Percentiles rank a stretch among this genome's conserved stretches.
phyloP scores from a whole-genome alignment of 2,329 filamentous ascomycete species.

The Aspergillus nomiae region DNA sequence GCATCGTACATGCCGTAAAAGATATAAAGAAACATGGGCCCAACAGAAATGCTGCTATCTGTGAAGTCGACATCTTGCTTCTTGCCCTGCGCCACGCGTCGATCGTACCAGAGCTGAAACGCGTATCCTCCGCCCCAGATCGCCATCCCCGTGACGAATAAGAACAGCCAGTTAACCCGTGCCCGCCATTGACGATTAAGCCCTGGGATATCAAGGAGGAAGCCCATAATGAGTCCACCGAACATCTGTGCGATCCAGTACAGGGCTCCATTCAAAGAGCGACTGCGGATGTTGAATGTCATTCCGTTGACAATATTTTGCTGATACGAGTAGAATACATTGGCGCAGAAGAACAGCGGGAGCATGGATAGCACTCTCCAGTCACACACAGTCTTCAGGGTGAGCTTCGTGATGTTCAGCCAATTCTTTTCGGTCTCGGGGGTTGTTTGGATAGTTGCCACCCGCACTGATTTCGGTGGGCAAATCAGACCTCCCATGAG shows the following conservation, averaged over 20 bases:
- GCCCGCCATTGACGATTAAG: slow-evolving; percentile 51
- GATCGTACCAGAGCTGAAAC: slow-evolving; percentile 62
- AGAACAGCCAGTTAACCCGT: slow-evolving; percentile 48
- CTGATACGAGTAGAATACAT: slow-evolving; percentile 61
- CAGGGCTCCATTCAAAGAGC: slow-evolving; percentile 57
- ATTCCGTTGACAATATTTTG: slow-evolving; percentile 58
- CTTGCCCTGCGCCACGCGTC: slow-evolving; percentile 39
- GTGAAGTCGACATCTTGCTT: slow-evolving; percentile 54
- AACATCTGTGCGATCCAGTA: slow-evolving; percentile 62
- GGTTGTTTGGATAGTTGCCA: slow-evolving; percentile 39
- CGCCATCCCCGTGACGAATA: slow-evolving; percentile 54
- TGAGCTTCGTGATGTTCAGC: slow-evolving; percentile 31
- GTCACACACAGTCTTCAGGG: slow-evolving; percentile 40
- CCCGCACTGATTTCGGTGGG: slow-evolving; percentile 47
- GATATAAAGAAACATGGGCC: slow-evolving; percentile 70
- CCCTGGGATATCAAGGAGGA: slow-evolving; percentile 42
- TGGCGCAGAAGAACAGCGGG: slow-evolving; percentile 58
- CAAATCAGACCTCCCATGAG: slow-evolving; percentile 52
- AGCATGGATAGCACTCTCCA: slow-evolving; percentile 54
- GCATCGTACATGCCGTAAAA: slow-evolving; percentile 71
- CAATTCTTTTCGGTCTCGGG: slow-evolving; percentile 45
- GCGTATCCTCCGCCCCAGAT: slow-evolving; percentile 65
- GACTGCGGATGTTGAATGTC: slow-evolving; percentile 58
- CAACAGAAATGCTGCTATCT: slow-evolving; percentile 53
- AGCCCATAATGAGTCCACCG: slow-evolving; percentile 50